phyloP scores from a whole-genome alignment of 352 stramenopile genomes.

The Phytopythium cucurbitacearum region DNA sequence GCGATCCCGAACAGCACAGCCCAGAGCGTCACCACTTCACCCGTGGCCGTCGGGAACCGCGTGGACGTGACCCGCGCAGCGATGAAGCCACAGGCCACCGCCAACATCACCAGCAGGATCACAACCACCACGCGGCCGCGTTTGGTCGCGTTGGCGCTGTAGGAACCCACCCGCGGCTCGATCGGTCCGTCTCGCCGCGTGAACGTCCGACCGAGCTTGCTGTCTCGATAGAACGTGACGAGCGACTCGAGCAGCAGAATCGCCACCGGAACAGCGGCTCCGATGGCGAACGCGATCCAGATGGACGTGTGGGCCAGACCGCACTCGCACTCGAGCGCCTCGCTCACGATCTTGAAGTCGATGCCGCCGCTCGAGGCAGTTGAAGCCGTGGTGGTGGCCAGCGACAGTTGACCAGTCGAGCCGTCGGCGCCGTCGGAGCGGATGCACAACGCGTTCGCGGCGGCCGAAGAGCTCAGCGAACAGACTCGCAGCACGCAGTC shows the following conservation, averaged over 20 bases:
- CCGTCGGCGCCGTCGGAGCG: constrained; percentile 31
- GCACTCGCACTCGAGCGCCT: constrained; percentile 44
- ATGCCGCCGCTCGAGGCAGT: constrained; percentile 7
- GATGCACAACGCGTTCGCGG: constrained; percentile 30
- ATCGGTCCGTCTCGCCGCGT: constrained; percentile 25
- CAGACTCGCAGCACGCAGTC: constrained; percentile 47
- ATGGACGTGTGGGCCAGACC: constrained; percentile 38
- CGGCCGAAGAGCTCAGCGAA: constrained; percentile 10
- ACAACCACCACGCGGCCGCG: constrained; percentile 31
- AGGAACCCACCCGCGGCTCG: constrained; percentile 25
- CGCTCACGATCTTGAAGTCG: constrained; percentile 30
- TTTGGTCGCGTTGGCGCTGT: constrained; percentile 23
- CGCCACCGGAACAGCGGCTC: constrained; percentile 25
- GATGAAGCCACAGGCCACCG: constrained; percentile 32
- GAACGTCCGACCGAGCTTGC: constrained; percentile 29
- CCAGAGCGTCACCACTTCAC: constrained; percentile 36
- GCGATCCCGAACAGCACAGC: constrained; percentile 39
- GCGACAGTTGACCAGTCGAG: constrained; percentile 3
- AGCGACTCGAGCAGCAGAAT: constrained; percentile 43
- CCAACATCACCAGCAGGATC: constrained; percentile 21
- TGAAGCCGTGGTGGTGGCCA: constrained; percentile 6
- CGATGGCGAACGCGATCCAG: constrained; percentile 35
- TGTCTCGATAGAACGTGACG: constrained; percentile 60
- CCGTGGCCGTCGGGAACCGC: constrained; percentile 32
- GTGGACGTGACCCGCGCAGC: constrained; percentile 24